phyloP scores from a whole-genome alignment of 1,139 yeast species.

The Sugiyamaella castrensis region DNA sequence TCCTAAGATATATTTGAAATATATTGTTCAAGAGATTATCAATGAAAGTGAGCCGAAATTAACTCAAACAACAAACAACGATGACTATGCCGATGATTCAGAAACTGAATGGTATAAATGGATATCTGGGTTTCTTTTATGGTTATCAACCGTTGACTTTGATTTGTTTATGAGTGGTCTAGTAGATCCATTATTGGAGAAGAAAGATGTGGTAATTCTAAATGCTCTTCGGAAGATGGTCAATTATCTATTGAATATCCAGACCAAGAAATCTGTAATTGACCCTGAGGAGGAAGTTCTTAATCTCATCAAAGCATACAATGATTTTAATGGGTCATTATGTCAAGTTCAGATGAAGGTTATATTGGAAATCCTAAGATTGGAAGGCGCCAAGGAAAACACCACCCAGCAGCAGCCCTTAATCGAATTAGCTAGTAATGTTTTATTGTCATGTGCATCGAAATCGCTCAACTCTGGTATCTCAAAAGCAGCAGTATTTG shows the following conservation, averaged over 20 bases:
- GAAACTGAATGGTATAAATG: slow-evolving; percentile 11
- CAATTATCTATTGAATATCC: slow-evolving; percentile 15
- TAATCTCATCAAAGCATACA: slow-evolving; percentile 31
- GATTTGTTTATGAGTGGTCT: slow-evolving; percentile 20
- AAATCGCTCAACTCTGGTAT: slow-evolving; percentile 5
- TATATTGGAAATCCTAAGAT: slow-evolving; percentile 15
- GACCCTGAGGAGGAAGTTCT: slow-evolving; percentile 21
- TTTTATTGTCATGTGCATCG: slow-evolving; percentile 12
- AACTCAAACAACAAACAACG: slow-evolving; percentile 4
- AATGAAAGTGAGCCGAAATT: slow-evolving; percentile 7
- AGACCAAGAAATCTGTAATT: neutral
- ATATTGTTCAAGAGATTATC: slow-evolving; percentile 25
- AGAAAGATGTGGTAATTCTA: slow-evolving; percentile 19
- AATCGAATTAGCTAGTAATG: slow-evolving; percentile 7
- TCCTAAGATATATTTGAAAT: slow-evolving; percentile 25
- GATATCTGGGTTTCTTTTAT: slow-evolving; percentile 20
- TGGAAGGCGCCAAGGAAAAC: slow-evolving; percentile 1
- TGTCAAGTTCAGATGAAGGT: slow-evolving; percentile 48
- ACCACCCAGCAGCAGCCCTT: slow-evolving; percentile 4
- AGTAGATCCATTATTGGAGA: slow-evolving; percentile 26
- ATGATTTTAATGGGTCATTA: slow-evolving; percentile 54
- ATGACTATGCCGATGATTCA: slow-evolving; percentile 7
- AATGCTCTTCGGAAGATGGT: slow-evolving; percentile 18
- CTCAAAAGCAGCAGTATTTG: slow-evolving; percentile 29
- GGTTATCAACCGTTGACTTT: slow-evolving; percentile 20